Evolutionary conservation across 805 yeast genomes (phyloP).

Genomic region (Starmera amethionina): DNA sequence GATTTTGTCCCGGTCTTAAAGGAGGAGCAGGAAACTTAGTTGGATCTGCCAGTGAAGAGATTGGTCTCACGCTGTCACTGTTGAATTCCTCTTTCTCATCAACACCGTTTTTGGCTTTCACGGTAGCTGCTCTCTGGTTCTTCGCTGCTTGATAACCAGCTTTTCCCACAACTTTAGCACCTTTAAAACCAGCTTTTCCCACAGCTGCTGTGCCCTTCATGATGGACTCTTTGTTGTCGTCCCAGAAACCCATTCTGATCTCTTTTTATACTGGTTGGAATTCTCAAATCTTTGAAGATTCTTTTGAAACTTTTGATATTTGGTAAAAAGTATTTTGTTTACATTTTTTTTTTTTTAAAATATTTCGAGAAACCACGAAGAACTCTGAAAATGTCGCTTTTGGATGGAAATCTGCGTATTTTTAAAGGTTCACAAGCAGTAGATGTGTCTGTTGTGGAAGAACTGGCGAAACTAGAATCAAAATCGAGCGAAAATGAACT

Average conservation of each 20-base stretch:
- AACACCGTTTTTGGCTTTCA: slow-evolving; percentile 8
- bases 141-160: slow-evolving; percentile 31
- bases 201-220: slow-evolving; percentile 25
- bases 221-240: slow-evolving; percentile 29
- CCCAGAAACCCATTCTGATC: slow-evolving; percentile 25
- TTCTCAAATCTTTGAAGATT: too few relatives aligned
- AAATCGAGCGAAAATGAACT: too few relatives aligned
- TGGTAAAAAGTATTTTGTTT: too few relatives aligned
- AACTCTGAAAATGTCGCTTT: too few relatives aligned
- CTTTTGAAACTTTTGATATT: not conserved
- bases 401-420: too few relatives aligned
- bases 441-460: too few relatives aligned
- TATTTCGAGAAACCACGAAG: too few relatives aligned
- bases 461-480: too few relatives aligned
- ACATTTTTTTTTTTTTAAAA: too few relatives aligned
- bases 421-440: too few relatives aligned
- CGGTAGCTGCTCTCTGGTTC: slow-evolving; percentile 15
- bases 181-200: slow-evolving; percentile 26
- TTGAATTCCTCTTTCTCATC: slow-evolving; percentile 11
- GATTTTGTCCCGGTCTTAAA: slow-evolving; percentile 25
- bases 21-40: slow-evolving; percentile 29
- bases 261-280: too few relatives aligned
- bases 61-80: slow-evolving; percentile 5
- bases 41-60: slow-evolving; percentile 8
- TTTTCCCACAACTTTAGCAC: slow-evolving; percentile 30